Conservation (phyloP, 352 stramenopile species). For the Phytophthora foliorum region DNA sequence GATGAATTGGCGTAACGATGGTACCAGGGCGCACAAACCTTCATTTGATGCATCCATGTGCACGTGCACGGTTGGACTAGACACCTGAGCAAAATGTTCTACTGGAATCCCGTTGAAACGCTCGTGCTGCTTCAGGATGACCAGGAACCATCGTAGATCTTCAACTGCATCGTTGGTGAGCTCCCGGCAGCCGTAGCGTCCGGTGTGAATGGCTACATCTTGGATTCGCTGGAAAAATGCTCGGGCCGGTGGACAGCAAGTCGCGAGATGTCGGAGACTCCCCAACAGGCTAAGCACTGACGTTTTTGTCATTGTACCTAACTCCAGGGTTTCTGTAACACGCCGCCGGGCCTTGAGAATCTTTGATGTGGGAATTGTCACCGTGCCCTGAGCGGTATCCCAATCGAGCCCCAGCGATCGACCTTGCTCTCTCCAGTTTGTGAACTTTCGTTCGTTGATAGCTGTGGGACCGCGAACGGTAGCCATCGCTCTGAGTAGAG, state of each 20-base stretch:
- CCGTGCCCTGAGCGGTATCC: neutral
- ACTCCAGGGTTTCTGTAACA: neutral
- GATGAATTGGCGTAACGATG: constrained; percentile 7
- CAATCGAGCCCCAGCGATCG: neutral
- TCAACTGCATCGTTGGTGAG: neutral
- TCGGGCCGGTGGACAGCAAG: neutral
- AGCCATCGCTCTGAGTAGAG: neutral
- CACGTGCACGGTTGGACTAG: constrained; percentile 4
- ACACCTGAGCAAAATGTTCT: neutral
- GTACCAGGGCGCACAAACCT: neutral
- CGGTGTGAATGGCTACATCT: neutral
- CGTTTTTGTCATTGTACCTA: neutral
- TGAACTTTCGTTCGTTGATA: constrained; percentile 2
- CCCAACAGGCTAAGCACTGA: neutral
- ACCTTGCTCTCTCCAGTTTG: neutral
- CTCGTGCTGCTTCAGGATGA: neutral
- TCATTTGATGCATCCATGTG: constrained; percentile 14
- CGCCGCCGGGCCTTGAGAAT: neutral
- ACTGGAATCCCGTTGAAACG: constrained; percentile 1
- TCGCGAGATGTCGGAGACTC: neutral
- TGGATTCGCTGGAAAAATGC: neutral
- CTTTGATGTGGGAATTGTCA: neutral
- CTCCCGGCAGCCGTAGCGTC: neutral
- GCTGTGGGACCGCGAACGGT: neutral
- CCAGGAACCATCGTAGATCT: neutral